Base-by-base conservation (phyloP, 768 basidiomycete genomes). In the Hypsizygus marmoreus region DNA sequence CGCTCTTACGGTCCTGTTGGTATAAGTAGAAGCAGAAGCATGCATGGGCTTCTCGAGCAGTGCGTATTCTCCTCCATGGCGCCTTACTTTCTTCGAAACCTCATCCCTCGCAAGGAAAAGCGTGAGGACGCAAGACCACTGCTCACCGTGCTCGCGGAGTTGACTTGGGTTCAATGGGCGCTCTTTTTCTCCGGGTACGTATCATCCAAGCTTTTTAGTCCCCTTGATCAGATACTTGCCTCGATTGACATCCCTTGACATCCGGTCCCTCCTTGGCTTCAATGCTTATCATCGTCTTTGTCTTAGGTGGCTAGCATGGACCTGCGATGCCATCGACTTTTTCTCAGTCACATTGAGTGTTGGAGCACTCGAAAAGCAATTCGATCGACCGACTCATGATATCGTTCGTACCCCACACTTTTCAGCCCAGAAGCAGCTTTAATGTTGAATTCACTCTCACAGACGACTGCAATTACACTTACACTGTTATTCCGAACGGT, bases 401-500 rank as follows among this genome's bases (percentile, higher is more conserved):
- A 79, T 88, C 28, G 69, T 72, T 30, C 40, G 63, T 59, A n/a
- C 14, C n/a, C n/a, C n/a, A n/a, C 36, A 17, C 6, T 20, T 13
- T 32, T 36, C 13, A 17, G 22, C 5, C 19, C 23, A 35, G 30
- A 23, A 16, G 7, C 32, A 4, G 12, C 16, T 20, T 17, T 25
- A 34, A 5, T 28, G 7, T 39, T 9, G 32, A 17, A n/a, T 7
- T 4, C 4, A 8, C 46, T 13, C 9, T 41, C 4, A 41, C 52
- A 76, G 75, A 88, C 89, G 38, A 82, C 84, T 14, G 78, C 89
- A 4, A 93, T 97, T 59, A 95, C 94, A 5, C 76, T 95, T 42
- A 95, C 94, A 0, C 75, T 97, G 1, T 81, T 97, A 16, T 87
- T 97, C 74, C 81, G 94, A 50, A 86, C 88, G 3, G 69, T 77